Evolutionary conservation across 495 filamentous ascomycete species (phyloP).

Genomic region (Penicillium subrubescens): DNA sequence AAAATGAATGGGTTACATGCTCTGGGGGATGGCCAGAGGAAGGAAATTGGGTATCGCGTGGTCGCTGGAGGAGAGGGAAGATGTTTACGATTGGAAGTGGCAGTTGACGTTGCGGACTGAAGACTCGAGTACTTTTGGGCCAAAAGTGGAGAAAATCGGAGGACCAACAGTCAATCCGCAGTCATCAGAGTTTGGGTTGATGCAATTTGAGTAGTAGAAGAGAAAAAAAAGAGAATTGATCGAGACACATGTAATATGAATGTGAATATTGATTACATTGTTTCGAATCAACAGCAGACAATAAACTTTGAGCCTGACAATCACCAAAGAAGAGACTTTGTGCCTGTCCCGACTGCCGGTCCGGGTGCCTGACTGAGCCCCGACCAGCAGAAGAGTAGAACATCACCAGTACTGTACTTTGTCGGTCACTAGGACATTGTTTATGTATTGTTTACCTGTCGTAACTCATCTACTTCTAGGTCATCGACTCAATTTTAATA

Average conservation of each 20-base stretch:
- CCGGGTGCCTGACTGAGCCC: neutral
- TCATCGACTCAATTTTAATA: neutral
- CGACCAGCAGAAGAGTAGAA: neutral
- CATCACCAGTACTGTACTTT: no score
- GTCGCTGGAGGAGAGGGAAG: neutral
- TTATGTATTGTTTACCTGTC: neutral
- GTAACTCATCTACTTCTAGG: neutral
- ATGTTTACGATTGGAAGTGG: neutral
- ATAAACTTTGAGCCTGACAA: neutral
- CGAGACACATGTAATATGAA: neutral
- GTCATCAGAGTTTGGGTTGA: neutral
- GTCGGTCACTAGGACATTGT: no score
- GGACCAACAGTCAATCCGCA: neutral
- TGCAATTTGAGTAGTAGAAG: neutral
- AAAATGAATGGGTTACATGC: constrained; percentile 14
- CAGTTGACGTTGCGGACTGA: neutral
- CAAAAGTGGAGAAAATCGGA: neutral
- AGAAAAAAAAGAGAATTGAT: neutral
- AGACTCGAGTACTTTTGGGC: neutral
- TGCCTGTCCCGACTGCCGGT: neutral
- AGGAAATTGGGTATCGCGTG: neutral
- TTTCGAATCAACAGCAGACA: neutral
- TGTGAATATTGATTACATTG: neutral
- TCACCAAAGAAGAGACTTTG: neutral
- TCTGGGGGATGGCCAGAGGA: constrained; percentile 13